Evolutionary conservation across 768 basidiomycete species (phyloP).

Genomic region (Clathrus columnatus): DNA sequence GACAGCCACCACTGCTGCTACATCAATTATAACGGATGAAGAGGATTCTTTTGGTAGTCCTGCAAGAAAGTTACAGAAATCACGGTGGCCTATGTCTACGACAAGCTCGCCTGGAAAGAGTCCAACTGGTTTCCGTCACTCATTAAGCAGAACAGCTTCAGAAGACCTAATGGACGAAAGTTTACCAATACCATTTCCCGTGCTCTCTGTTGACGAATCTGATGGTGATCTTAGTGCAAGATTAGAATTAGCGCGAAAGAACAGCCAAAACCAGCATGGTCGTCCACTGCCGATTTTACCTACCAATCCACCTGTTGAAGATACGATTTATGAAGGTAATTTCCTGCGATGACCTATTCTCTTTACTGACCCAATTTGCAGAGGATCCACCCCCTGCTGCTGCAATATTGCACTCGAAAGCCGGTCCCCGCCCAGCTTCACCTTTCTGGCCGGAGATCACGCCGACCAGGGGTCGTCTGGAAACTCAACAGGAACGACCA

Average conservation of each 20-base stretch:
- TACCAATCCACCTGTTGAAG: conserved; percentile 43
- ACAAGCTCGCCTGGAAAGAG: neutral
- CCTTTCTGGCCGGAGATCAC: conserved; percentile 19
- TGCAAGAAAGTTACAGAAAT: conserved; percentile 26
- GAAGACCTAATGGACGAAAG: conserved; percentile 33
- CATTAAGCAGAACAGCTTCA: conserved; percentile 35
- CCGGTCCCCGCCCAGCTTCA: conserved; percentile 36
- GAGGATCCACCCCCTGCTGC: conserved; percentile 46
- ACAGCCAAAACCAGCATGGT: conserved; percentile 69
- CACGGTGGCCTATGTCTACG: conserved; percentile 26
- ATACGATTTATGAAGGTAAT: conserved; percentile 74
- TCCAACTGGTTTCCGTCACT: conserved; percentile 32
- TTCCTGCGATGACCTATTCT: conserved; percentile 10
- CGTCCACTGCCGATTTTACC: conserved; percentile 31
- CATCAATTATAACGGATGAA: conserved; percentile 47
- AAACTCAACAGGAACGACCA: conserved; percentile 12
- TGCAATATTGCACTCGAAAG: conserved; percentile 1
- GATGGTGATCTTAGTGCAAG: conserved; percentile 71
- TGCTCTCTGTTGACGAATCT: conserved; percentile 47
- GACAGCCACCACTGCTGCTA: conserved; percentile 59
- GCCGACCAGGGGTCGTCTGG: conserved; percentile 2
- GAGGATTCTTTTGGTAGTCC: conserved; percentile 43
- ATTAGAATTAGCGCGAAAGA: conserved; percentile 74
- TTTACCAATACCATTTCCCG: conserved; percentile 32
- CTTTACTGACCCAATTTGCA: conserved; percentile 19